Evolutionary conservation across 2,329 filamentous ascomycete genomes (phyloP), one percentile per base, ranked within the genome.

Genomic region (Aspergillus oerlinghausenensis): DNA sequence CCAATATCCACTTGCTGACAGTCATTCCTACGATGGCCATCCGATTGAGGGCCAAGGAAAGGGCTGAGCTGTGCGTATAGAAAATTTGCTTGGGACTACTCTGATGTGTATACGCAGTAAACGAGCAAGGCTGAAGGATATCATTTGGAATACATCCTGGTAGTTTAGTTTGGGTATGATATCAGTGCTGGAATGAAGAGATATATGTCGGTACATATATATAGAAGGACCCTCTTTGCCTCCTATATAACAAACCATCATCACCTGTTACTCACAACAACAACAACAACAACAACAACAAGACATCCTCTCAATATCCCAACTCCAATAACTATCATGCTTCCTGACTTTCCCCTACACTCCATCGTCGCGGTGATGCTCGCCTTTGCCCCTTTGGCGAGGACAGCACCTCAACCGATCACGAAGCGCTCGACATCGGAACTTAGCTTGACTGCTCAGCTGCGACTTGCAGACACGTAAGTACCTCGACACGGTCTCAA

Each of bases 391-490:
- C 40, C 60, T 50, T 55, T 53, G 9, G 59, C 50, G 10, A 53
- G 29, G 2, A 61, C 63, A 50, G 60, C 58, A 48, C 60, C 63
- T 21, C 59, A 57, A 14, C 52, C 35, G 19, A 50, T 61, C 17
- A 50, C 50, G 35, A 53, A 52, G 7, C 57, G 62, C 43, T 53
- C 63, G 52, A 50, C 55, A 3, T 50, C 60, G 23, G 58, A 63
- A 26, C 61, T 65, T 29, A 63, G 60, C 50, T 23, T 63, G 35
- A 58, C 56, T 28, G 63, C 61, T 51, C 57, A 65, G 52, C 51
- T 65, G 10, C 57, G 54, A 38, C 56, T 65, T 38, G 63, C 63
- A 35, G 60, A 64, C 45, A 63, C 56, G 63, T 65, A 42, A 48
- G 58, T 59, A n/a, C 4, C 32, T n/a, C 4, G 32, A 14, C 21